Base-by-base conservation (phyloP, 352 stramenopile species). In the Globisporangium orthogonon region DNA sequence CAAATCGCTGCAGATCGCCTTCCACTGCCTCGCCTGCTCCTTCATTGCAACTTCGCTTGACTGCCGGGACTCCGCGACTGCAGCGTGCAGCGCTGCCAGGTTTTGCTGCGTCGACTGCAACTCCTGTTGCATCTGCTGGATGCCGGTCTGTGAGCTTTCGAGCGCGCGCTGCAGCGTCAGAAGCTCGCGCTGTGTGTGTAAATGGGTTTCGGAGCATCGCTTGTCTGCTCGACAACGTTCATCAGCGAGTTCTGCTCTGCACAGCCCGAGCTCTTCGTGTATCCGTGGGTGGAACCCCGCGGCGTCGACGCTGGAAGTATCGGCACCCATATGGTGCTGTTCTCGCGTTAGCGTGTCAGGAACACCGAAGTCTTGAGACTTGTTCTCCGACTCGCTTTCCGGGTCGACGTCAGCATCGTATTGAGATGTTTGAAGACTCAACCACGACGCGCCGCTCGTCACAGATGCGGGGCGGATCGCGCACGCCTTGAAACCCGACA, bases 1-100 rank as follows among this genome's bases (percentile, higher is more conserved):
- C 3, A 80, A 62, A 9, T 83, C 73, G 54, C 66, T 60, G 60
- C 69, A 80, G 40, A 83, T 70, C 35, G 59, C 59, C 52, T 73
- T 76, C 73, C 73, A 83, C 44, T 80, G 70, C 5, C 48, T 57
- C 11, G 60, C 46, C 30, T 79, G 71, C 23, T 75, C 63, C 50
- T 74, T 72, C 62, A 78, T 61, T 10, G 59, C 47, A 2, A 51
- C 64, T 50, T 82, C 70, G n/a, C 74, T 65, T 7, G 53, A 30
- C 44, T 59, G 68, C 41, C 72, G 48, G n/a, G 66, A 56, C 57
- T 76, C 30, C 41, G 29, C 6, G 30, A 73, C 39, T 44, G 58
- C 63, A 10, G 50, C 43, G 31, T 78, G 63, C 11, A 80, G 40
- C 6, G 65, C 45, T 5, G 35, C 47, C 17, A 73, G 65, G 9